phyloP scores from a whole-genome alignment of 208 protist genomes.

The Dictyostelium gargantuum region DNA sequence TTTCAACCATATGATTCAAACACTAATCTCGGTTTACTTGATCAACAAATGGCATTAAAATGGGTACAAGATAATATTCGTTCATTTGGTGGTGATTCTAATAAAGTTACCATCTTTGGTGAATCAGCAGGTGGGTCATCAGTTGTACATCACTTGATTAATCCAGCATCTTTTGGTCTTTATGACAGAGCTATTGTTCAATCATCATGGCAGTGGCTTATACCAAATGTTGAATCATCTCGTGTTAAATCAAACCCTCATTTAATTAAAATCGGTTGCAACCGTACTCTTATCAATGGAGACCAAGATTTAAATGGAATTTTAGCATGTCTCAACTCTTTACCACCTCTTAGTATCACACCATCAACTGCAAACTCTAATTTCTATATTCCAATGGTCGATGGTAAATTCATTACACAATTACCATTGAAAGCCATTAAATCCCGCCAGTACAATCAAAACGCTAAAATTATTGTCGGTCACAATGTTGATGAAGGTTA shows the following conservation, averaged over 20 bases:
- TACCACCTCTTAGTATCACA: neutral
- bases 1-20: slow-evolving; percentile 16
- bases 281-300: too few relatives aligned
- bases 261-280: neutral
- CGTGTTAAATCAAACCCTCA: neutral
- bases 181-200: slow-evolving; percentile 37
- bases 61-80: slow-evolving; percentile 63
- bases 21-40: slow-evolving; percentile 59
- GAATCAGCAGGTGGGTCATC: slow-evolving; percentile 57
- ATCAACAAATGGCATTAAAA: slow-evolving; percentile 65
- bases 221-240: neutral
- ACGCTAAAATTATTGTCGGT: slow-evolving; percentile 48
- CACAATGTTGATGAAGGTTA: slow-evolving; percentile 68
- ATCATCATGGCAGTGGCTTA: slow-evolving; percentile 42
- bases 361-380: neutral
- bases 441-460: slow-evolving; percentile 9
- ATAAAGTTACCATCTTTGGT: slow-evolving; percentile 51
- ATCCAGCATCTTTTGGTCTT: neutral
- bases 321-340: neutral
- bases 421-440: neutral
- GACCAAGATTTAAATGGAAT: neutral
- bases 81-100: slow-evolving; percentile 49
- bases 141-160: slow-evolving; percentile 24
- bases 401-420: neutral
- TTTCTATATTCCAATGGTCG: slow-evolving; percentile 56